Base-by-base conservation (phyloP, 345 rosid species). In the Citrus glauca region DNA sequence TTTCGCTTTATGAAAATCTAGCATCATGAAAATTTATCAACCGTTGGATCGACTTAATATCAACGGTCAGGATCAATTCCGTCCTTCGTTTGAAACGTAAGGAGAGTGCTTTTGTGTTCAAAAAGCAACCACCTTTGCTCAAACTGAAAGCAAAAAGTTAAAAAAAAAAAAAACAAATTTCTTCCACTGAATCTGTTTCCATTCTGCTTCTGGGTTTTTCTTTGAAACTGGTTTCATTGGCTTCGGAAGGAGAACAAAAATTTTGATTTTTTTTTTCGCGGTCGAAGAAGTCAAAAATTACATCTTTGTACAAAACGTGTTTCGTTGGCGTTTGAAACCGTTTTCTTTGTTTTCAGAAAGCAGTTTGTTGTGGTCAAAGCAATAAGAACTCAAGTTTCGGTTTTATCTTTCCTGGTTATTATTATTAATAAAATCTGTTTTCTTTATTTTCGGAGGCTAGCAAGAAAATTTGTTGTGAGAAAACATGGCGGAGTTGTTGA, bases 401-500 rank as follows among this genome's bases (percentile, higher is more conserved):
- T 40, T 30, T 30, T 20, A 3, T 35, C 24, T 9, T 65, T 32
- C 9, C 40, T 71, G 74, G 42, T 42, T 11, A 4, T 14, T 28
- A 59, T 3, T 57, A 59, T 3, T 57, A 14, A 13, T 13, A 5
- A 56, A n/a, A 53, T 53, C 53, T 72, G 50, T 25, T 72, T 77
- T 55, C 33, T 38, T 2, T 37, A 45, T 77, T 83, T 72, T 35
- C 16, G 60, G n/a, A n/a, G 13, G 50, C 50, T 11, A 11, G 50
- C 50, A 10, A 1, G 5, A 5, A 28, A 9, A 28, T 1, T 42
- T 77, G 33, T 65, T 78, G 69, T n/a, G 81, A 2, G 65, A 67
- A 62, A 61, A 25, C 38, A 91, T 90, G 94, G 86, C 90, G 13
- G 90, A 82, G 50, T 85, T 88, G 76, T 77, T 92, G 81, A 80